phyloP scores from a whole-genome alignment of 805 yeast genomes.

The Ogataea paraovalis region DNA sequence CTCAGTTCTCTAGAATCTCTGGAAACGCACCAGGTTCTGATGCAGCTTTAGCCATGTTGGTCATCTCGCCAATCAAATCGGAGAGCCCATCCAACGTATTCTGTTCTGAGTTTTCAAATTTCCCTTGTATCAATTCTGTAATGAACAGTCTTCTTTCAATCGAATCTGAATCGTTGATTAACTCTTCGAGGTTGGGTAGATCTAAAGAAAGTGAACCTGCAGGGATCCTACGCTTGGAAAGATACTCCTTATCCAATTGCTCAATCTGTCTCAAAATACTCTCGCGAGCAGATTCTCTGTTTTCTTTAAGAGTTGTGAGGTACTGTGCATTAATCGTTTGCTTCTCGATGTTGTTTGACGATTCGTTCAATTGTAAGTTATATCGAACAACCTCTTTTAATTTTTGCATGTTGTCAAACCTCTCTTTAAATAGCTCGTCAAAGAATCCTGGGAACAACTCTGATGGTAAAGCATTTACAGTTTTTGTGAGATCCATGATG shows the following conservation, averaged over 20 bases:
- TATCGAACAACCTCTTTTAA: slow-evolving; percentile 9
- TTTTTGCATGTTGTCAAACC: slow-evolving; percentile 7
- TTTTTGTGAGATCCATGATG: slow-evolving; percentile 5
- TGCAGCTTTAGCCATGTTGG: background rate
- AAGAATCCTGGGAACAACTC: slow-evolving; percentile 17
- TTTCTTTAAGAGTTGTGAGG: slow-evolving; percentile 14
- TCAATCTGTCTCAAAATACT: slow-evolving; percentile 14
- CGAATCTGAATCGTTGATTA: slow-evolving; percentile 2
- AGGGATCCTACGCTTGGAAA: background rate
- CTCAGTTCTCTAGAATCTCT: background rate
- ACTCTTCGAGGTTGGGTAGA: background rate
- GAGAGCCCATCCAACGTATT: slow-evolving; percentile 14
- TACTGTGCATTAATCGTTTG: slow-evolving; percentile 12
- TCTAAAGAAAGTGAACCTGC: background rate
- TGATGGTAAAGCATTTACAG: slow-evolving; percentile 7
- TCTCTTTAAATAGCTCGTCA: slow-evolving; percentile 9
- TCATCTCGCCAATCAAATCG: slow-evolving; percentile 9
- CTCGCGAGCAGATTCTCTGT: slow-evolving; percentile 16
- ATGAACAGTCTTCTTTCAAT: slow-evolving; percentile 3
- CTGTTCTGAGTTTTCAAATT: slow-evolving; percentile 5
- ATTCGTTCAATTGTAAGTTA: slow-evolving; percentile 15
- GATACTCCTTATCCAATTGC: slow-evolving; percentile 14
- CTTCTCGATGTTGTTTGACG: slow-evolving; percentile 1
- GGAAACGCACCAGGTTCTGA: background rate
- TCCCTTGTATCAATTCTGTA: slow-evolving; percentile 3